phyloP scores from a whole-genome alignment of 2,329 filamentous ascomycete species.

The Colletotrichum sojae region DNA sequence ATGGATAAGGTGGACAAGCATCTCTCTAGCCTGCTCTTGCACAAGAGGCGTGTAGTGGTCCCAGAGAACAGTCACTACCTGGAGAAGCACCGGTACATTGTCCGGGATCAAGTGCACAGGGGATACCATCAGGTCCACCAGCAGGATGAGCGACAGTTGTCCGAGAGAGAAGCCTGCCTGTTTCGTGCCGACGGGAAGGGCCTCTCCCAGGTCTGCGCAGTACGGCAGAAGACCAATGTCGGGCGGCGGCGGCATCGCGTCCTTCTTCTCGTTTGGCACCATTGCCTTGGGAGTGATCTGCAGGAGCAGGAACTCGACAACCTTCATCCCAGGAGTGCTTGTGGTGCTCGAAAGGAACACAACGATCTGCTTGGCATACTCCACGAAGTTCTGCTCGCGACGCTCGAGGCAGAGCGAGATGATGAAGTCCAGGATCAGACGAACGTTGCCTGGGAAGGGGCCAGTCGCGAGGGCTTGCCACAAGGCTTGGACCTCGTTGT shows the following conservation, averaged over 20 bases:
- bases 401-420: slow-evolving; percentile 94
- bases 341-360: slow-evolving; percentile 91
- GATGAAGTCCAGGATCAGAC: slow-evolving; percentile 95
- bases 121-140: slow-evolving; percentile 96
- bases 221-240: slow-evolving; percentile 87
- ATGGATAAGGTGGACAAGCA: slow-evolving; percentile 97
- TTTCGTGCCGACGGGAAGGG: slow-evolving; percentile 90
- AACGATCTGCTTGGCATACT: slow-evolving; percentile 97
- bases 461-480: slow-evolving; percentile 98
- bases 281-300: slow-evolving; percentile 97
- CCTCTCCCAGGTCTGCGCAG: slow-evolving; percentile 85
- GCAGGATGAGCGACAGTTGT: slow-evolving; percentile 90
- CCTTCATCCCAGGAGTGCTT: slow-evolving; percentile 83
- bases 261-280: slow-evolving; percentile 89
- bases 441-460: slow-evolving; percentile 92
- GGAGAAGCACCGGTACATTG: slow-evolving; percentile 86
- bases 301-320: slow-evolving; percentile 92
- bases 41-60: slow-evolving; percentile 96
- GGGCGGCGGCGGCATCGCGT: slow-evolving; percentile 76
- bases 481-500: slow-evolving; percentile 96
- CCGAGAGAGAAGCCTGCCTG: slow-evolving; percentile 92
- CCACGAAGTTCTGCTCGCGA: slow-evolving; percentile 97
- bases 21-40: slow-evolving; percentile 95
- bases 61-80: slow-evolving; percentile 95
- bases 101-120: slow-evolving; percentile 85